Evolutionary conservation across 1,284 basidiomycete species (phyloP), one percentile per base, ranked within the genome.

Genomic region (Rhodotorula sp.): DNA sequence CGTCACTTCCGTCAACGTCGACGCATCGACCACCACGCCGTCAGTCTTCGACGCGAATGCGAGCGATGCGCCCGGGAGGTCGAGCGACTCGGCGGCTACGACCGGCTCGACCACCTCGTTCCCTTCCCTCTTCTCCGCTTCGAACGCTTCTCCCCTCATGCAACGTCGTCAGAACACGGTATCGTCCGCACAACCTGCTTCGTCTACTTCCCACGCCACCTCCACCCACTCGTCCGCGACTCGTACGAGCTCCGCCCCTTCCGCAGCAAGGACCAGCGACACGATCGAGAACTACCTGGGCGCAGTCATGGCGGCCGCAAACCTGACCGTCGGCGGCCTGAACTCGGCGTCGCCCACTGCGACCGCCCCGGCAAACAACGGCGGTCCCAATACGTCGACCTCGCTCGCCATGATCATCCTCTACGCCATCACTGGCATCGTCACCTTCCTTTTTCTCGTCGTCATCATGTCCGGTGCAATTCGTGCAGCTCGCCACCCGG

Each of bases 401-500:
- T 91, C 91, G 17, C 80, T 91, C 54, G 90, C 90, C 11, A 91
- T 92, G 90, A 76, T 79, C 64, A 74, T 79, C 39, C 59, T 70
- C 10, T 69, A 70, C 53, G 61, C 57, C 32, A 67, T 79, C 69
- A 79, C 78, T 0, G 78, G 76, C 66, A 89, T 93, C 62, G 90
- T 90, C 48, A 86, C 87, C 20, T 82, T 93, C 34, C 91, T 95
- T 80, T 88, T 87, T 76, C 81, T 88, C 44, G 88, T 94, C 73
- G 76, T 79, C 53, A 90, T 94, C 73, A 81, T 91, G 27, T 89
- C 89, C 39, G 92, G 92, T 22, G 90, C 62, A 88, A 84, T 94
- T 63, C 85, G 91, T 46, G 90, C 91, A 0, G 84, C 92, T 58
- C 86, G 91, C 2, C 87, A 94, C 79, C 92, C 92, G n/a, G 92